Evolutionary conservation across 2,329 filamentous ascomycete species (phyloP), one percentile per base, ranked within the genome.

Genomic region (Apiospora arundinis): DNA sequence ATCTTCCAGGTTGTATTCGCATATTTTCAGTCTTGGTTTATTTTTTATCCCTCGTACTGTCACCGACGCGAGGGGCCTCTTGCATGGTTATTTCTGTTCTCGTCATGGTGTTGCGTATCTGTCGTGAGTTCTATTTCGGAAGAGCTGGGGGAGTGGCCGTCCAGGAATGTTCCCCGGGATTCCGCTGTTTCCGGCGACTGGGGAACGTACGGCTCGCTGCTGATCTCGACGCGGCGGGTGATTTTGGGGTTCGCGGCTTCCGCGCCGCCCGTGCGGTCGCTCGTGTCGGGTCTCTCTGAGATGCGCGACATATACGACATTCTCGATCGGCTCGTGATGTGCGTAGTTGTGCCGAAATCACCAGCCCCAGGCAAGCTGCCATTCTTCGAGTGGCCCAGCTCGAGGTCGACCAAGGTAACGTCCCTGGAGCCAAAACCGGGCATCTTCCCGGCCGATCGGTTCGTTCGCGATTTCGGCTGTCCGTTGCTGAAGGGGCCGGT

Each of bases 321-420:
- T 6, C 42, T 60, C 14, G 68, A 46, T 9, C 32, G 28, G 65
- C 52, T 68, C 11, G n/a, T 60, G 32, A 65, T 44, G 45, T 67
- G 46, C 3, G 46, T 69, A 25, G 68, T 63, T 28, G 40, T 72
- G 18, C 40, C 67, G 25, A 71, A 69, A 23, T 60, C 49, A 28
- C 71, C 56, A 5, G 56, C 11, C 28, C 9, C 32, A 9, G 52
- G 7, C 40, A 68, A 44, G 16, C 37, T 69, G 40, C 67, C n/a
- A 46, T 56, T 45, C 45, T 71, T 74, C n/a, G 66, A n/a, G 21
- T 74, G 66, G 28, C 75, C 78, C 4, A 73, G 70, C 68, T 83
- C 81, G 11, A 83, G 69, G 42, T 82, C 80, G 28, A 80, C 76
- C 8, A 85, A 75, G 4, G 81, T 82, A 14, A 84, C 74, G 40